phyloP scores from a whole-genome alignment of 2,329 filamentous ascomycete species.

The Sarocladium strictum region DNA sequence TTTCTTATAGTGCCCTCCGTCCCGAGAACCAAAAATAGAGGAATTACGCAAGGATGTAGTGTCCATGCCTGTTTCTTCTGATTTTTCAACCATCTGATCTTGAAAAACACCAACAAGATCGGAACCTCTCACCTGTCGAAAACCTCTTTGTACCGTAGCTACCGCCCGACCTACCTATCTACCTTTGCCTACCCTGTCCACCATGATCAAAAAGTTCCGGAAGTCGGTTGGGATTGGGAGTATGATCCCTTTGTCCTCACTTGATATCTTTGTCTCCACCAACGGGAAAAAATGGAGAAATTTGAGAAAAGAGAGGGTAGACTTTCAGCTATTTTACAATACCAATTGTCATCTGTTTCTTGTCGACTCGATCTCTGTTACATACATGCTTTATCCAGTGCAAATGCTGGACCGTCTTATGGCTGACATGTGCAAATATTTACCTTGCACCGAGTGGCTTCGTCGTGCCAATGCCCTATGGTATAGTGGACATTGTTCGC shows the following conservation, averaged over 20 bases:
- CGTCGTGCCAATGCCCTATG: too few relatives aligned
- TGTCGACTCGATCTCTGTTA: neutral
- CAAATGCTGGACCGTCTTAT: too few relatives aligned
- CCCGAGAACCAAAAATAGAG: conserved; percentile 77
- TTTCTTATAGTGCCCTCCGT: conserved; percentile 57
- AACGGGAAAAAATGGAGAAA: neutral
- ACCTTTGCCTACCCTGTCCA: neutral
- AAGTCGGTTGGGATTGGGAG: conserved; percentile 7
- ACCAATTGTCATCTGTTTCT: conserved; percentile 13
- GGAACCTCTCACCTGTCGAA: neutral
- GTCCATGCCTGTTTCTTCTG: neutral
- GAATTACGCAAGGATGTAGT: neutral
- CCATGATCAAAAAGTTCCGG: neutral
- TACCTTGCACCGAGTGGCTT: too few relatives aligned
- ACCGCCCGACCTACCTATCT: neutral
- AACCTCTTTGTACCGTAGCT: neutral
- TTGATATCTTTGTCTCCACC: neutral
- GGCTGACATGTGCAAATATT: too few relatives aligned
- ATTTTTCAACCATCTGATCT: neutral
- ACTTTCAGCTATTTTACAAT: conserved; percentile 10
- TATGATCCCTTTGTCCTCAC: neutral
- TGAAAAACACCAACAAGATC: neutral
- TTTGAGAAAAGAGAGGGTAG: neutral
- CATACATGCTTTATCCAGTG: too few relatives aligned
- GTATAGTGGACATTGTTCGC: too few relatives aligned